phyloP scores from a whole-genome alignment of 164 flowering plant species.

The Vitis cinerea region DNA sequence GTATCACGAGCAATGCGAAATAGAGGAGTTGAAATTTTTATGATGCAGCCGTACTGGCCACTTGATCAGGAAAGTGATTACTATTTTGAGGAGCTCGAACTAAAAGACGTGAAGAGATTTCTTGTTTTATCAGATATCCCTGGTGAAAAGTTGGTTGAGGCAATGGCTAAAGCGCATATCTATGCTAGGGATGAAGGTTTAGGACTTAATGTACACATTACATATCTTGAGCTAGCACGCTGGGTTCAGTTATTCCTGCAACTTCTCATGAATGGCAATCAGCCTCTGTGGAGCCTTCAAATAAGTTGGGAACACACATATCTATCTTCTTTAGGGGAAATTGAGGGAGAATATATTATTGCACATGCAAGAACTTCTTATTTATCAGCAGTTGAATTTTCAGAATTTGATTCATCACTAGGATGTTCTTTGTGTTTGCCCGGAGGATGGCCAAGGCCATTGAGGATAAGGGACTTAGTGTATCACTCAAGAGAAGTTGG shows the following conservation, averaged over 20 bases:
- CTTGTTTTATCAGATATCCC: constrained; percentile 76
- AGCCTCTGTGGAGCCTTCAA: constrained; percentile 67
- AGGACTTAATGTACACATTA: constrained; percentile 39
- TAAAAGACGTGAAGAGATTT: constrained; percentile 62
- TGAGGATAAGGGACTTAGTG: constrained; percentile 46
- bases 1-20: constrained; percentile 98
- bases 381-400: constrained; percentile 31
- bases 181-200: constrained; percentile 59
- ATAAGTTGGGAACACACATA: constrained; percentile 91
- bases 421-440: constrained; percentile 55
- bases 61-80: constrained; percentile 23
- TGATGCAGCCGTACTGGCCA: constrained; percentile 76
- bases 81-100: constrained; percentile 35
- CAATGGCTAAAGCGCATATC: constrained; percentile 77
- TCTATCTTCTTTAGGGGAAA: constrained; percentile 74
- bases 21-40: constrained; percentile 87
- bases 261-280: constrained; percentile 71
- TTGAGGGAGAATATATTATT: constrained; percentile 53
- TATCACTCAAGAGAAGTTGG: constrained; percentile 56
- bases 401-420: constrained; percentile 14
- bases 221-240: constrained; percentile 75
- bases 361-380: constrained; percentile 35
- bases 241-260: constrained; percentile 88
- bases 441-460: constrained; percentile 87
- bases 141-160: constrained; percentile 45